A percentile compares a stretch with the other conserved stretches of the same genome.
These are phyloP conservation scores for Candida odintsovae DNA, from an alignment of 805 yeast species.

Conservation along the genomic window DNA sequence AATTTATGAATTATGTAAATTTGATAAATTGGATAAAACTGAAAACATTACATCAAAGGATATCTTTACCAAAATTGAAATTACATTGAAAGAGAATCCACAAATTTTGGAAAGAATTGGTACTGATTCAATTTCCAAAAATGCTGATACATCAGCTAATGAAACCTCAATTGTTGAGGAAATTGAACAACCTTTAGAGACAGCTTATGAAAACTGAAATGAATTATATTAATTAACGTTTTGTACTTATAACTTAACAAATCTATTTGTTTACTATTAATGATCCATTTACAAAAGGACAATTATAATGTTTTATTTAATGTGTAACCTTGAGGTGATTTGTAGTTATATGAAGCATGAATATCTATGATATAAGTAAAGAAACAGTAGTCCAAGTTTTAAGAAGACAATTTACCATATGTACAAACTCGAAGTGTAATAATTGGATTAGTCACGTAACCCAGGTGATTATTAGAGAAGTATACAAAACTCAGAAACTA, in stretches of 20 bases:
- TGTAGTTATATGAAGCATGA: no score
- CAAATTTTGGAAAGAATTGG: conserved; percentile 7
- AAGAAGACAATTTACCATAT: no score
- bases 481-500: no score
- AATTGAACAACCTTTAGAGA: conserved; percentile 6
- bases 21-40: conserved; percentile 19
- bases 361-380: no score
- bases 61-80: conserved; percentile 29
- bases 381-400: no score
- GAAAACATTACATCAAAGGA: conserved; percentile 32
- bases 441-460: no score
- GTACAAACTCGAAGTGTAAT: no score
- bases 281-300: not conserved
- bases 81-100: conserved; percentile 24
- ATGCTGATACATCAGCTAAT: conserved; percentile 1
- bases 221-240: not conserved
- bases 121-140: not conserved
- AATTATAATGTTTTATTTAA: not conserved
- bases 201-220: conserved; percentile 8
- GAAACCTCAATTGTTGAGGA: conserved; percentile 11
- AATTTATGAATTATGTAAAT: conserved; percentile 17
- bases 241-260: no score
- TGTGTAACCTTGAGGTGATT: no score
- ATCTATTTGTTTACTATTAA: not conserved
- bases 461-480: no score